These are phyloP conservation scores for Filobasidium uniguttulatum DNA, from an alignment of 1,284 basidiomycete genomes.

Conservation along the genomic window DNA sequence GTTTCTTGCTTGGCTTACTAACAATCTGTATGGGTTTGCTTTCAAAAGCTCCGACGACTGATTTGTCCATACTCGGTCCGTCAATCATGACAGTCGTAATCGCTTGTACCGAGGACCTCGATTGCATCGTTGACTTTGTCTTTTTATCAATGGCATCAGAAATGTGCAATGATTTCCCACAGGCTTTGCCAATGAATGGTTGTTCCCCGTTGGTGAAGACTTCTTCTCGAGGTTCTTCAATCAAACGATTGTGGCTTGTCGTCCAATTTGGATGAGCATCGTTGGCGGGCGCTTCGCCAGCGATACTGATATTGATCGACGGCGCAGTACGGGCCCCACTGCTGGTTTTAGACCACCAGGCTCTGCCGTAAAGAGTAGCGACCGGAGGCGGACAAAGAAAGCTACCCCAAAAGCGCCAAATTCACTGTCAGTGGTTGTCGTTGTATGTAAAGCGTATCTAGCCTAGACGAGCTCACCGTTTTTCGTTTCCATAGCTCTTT, in stretches of 20 bases:
- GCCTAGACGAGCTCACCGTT: constrained; percentile 45
- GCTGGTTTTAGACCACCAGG: constrained; percentile 57
- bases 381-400: constrained; percentile 94
- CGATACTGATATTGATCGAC: constrained; percentile 73
- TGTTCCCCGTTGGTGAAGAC: constrained; percentile 21
- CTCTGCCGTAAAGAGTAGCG: constrained; percentile 83
- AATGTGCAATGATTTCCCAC: constrained; percentile 33
- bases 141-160: constrained; percentile 29
- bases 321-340: constrained; percentile 46
- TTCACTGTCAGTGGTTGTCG: too few species aligned
- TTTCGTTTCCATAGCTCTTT: constrained; percentile 92
- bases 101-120: constrained; percentile 67
- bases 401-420: constrained; percentile 27
- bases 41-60: constrained; percentile 66
- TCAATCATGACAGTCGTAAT: constrained; percentile 41
- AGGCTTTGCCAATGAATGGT: constrained; percentile 32
- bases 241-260: constrained; percentile 23
- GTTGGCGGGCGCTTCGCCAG: constrained; percentile 71
- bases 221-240: constrained; percentile 21
- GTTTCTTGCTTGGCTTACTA: constrained; percentile 90
- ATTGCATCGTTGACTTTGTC: constrained; percentile 62
- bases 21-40: constrained; percentile 93
- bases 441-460: too few species aligned
- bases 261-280: constrained; percentile 31
- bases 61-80: constrained; percentile 31